Evolutionary conservation across 106 monocot species (phyloP), one percentile per base, ranked within the genome.

Genomic region (Dioscorea zingiberensis): DNA sequence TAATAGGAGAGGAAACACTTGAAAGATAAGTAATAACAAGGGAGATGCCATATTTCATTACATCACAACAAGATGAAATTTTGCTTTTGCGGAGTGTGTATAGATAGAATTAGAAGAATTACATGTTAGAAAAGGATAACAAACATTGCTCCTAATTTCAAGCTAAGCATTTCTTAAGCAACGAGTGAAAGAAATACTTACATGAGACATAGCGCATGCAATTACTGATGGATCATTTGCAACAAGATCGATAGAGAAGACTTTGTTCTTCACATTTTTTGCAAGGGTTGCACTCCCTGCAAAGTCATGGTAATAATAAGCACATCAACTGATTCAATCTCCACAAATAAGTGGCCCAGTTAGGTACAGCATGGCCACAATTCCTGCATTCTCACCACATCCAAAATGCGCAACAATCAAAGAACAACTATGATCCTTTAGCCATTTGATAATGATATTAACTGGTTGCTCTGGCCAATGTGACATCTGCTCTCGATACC

Each of bases 341-440:
- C 17, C 17, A 3, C 0, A 46, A 51, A 18, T 51, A 51, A 18
- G 15, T 51, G 15, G 8, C 0, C 2, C 2, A 51, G 51, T 51
- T 4, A 13, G 51, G 15, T 16, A 23, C 72, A 54, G 38, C 25
- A 51, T 48, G 27, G 22, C 48, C 48, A 15, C 49, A 25, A 55
- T 53, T 56, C 3, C 30, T 54, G 25, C 47, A 18, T 72, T 44
- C 85, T 85, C 67, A 97, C 97, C 97, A 78, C 97, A 97, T 14
- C 97, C 97, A 89, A 97, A 97, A 92, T 97, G 92, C 81, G 97
- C 97, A 24, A 97, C 86, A 46, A 70, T 69, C 44, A 92, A 75
- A 6, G 85, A 88, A 63, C 81, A 67, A 71, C 45, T 74, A 16
- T 47, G 88, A 57, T 70, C 70, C 75, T 84, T 88, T 32, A 97